Conservation (phyloP, 176 grass and related monocot genomes). For the Hsuehochloa calcarea region DNA sequence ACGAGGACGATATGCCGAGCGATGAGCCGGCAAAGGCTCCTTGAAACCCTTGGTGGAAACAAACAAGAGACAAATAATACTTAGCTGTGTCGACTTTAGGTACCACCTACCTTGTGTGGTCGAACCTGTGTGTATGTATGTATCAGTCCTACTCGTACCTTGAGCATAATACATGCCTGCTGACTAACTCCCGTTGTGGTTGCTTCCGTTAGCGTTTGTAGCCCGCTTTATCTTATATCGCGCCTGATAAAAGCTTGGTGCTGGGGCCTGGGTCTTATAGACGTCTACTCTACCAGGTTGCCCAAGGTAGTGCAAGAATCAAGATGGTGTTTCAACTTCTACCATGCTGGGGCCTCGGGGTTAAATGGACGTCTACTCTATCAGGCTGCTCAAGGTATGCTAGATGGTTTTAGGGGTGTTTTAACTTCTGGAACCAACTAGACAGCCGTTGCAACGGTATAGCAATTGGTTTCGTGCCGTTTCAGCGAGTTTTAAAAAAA, state of each 20-base stretch:
- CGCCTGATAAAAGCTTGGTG: neutral
- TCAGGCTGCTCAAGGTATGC: too few relatives aligned
- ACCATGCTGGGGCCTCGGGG: neutral
- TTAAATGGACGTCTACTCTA: too few relatives aligned
- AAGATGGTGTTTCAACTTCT: neutral
- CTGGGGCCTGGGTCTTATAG: neutral
- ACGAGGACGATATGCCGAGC: constrained; percentile 77
- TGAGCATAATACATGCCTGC: constrained; percentile 25
- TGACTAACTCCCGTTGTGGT: constrained; percentile 23
- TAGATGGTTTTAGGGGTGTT: too few relatives aligned
- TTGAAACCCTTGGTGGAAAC: constrained; percentile 13
- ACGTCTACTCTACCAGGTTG: neutral
- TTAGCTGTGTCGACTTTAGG: constrained; percentile 25
- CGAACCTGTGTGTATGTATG: constrained; percentile 21
- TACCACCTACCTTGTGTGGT: neutral
- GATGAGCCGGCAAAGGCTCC: constrained; percentile 62
- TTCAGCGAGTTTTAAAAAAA: too few relatives aligned
- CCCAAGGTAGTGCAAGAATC: neutral
- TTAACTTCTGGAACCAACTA: too few relatives aligned
- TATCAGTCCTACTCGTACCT: constrained; percentile 17
- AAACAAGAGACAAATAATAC: constrained; percentile 9
- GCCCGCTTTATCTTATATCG: neutral
- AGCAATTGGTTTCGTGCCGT: too few relatives aligned
- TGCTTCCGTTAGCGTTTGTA: constrained; percentile 1
- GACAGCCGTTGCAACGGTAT: too few relatives aligned